phyloP scores from a whole-genome alignment of 108 stramenopile species.

The Discostella stelligeroides region DNA sequence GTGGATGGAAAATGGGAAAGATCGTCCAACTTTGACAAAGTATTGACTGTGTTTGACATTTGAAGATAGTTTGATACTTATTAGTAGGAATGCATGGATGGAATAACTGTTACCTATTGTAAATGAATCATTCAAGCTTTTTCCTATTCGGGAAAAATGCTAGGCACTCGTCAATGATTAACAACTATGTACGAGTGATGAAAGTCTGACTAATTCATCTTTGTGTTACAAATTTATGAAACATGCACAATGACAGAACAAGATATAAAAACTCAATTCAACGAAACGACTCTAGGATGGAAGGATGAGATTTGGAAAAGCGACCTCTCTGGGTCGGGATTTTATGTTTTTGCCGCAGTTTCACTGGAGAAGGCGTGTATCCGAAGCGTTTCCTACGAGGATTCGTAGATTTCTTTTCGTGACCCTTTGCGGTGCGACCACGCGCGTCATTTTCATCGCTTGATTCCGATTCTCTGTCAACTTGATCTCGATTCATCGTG shows the following conservation, averaged over 20 bases:
- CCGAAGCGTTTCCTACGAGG: background rate
- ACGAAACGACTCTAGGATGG: slow-evolving; percentile 11
- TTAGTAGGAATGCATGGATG: too few species aligned
- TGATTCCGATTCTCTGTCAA: background rate
- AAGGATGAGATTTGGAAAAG: background rate
- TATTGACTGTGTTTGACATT: slow-evolving; percentile 2
- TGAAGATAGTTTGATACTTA: background rate
- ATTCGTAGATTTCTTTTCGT: background rate
- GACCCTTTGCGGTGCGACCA: background rate
- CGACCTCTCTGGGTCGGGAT: too few species aligned
- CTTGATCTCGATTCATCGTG: background rate
- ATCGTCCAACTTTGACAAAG: background rate
- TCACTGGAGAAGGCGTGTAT: background rate
- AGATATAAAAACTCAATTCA: too few species aligned
- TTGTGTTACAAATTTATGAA: background rate
- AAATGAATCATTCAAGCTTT: too few species aligned
- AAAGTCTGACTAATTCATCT: background rate
- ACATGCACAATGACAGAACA: background rate
- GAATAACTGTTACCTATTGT: too few species aligned
- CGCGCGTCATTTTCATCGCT: background rate
- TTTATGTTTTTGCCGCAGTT: background rate
- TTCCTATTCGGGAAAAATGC: too few species aligned
- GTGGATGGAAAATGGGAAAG: background rate
- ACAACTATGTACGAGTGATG: too few species aligned
- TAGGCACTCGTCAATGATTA: too few species aligned